Percentiles rank a stretch among this genome's conserved stretches.
phyloP scores from a whole-genome alignment of 2,329 filamentous ascomycete genomes.

The Achaetomium macrosporum region DNA sequence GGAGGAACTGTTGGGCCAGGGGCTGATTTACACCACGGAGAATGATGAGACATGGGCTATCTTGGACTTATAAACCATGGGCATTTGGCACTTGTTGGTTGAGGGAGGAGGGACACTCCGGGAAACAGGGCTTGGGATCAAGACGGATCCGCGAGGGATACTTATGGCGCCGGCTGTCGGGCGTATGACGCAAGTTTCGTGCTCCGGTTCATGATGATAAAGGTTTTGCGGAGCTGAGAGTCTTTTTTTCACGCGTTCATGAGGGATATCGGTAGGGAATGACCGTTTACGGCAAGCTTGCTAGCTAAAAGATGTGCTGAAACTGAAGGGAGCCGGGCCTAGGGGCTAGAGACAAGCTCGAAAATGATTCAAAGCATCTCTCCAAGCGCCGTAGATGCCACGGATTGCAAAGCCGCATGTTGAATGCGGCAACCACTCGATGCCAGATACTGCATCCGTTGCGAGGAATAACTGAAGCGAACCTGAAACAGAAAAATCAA shows the following conservation, averaged over 20 bases:
- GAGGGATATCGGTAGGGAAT: too few species aligned
- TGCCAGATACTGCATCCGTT: neutral
- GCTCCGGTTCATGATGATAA: too few species aligned
- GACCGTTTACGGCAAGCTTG: too few species aligned
- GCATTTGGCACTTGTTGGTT: neutral
- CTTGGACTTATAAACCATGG: slow-evolving; percentile 53
- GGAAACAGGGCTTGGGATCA: neutral
- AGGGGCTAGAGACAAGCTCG: too few species aligned
- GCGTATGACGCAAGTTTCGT: too few species aligned
- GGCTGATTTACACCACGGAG: slow-evolving; percentile 82
- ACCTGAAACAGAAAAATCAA: neutral
- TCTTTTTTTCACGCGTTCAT: neutral
- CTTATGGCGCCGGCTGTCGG: neutral
- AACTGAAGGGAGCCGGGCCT: too few species aligned
- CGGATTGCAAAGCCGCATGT: slow-evolving; percentile 10
- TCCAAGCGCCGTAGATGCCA: neutral
- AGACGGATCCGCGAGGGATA: neutral
- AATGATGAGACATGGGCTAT: slow-evolving; percentile 91
- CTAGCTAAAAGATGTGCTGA: too few species aligned
- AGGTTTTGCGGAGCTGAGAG: neutral
- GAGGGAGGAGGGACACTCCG: neutral
- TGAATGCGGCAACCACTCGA: slow-evolving; percentile 11
- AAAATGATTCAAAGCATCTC: neutral
- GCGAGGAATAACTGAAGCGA: slow-evolving; percentile 11
- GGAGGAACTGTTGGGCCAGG: slow-evolving; percentile 69